phyloP scores from a whole-genome alignment of 768 basidiomycete genomes.

The Clitopilus hobsonii region DNA sequence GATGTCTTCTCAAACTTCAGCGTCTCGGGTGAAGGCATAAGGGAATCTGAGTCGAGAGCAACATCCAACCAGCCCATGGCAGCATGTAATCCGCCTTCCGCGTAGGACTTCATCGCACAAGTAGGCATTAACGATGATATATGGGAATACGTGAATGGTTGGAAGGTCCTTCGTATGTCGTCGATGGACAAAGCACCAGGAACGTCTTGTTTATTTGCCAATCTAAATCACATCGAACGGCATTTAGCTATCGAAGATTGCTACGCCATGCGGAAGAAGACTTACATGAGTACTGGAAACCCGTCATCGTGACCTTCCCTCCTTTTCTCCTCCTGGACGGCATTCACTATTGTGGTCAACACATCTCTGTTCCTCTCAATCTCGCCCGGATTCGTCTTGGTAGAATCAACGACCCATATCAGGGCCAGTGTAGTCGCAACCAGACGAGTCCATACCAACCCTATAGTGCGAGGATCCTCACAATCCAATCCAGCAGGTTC shows the following conservation, averaged over 20 bases:
- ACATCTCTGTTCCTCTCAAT: too few species aligned
- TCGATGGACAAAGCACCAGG: constrained; percentile 45
- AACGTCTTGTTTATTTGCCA: constrained; percentile 63
- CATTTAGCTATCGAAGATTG: background rate
- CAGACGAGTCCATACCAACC: constrained; percentile 19
- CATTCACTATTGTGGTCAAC: too few species aligned
- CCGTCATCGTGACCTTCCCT: background rate
- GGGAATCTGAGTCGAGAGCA: too few species aligned
- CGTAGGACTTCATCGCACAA: constrained; percentile 12
- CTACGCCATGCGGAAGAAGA: background rate
- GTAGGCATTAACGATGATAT: constrained; percentile 23
- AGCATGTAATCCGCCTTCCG: constrained; percentile 25
- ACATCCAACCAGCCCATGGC: constrained; percentile 36
- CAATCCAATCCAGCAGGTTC: constrained; percentile 55
- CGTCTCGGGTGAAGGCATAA: too few species aligned
- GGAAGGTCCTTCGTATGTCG: constrained; percentile 35
- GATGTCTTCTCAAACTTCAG: constrained; percentile 23
- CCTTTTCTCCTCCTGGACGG: constrained; percentile 7
- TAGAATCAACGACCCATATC: constrained; percentile 63
- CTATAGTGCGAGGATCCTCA: constrained; percentile 35
- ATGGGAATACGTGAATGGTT: constrained; percentile 22
- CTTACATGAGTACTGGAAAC: constrained; percentile 30
- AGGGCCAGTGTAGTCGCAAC: constrained; percentile 40
- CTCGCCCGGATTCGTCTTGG: constrained; percentile 41
- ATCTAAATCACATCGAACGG: constrained; percentile 10